phyloP scores from a whole-genome alignment of 306 rosid species.

The Hippophae tibetana region DNA sequence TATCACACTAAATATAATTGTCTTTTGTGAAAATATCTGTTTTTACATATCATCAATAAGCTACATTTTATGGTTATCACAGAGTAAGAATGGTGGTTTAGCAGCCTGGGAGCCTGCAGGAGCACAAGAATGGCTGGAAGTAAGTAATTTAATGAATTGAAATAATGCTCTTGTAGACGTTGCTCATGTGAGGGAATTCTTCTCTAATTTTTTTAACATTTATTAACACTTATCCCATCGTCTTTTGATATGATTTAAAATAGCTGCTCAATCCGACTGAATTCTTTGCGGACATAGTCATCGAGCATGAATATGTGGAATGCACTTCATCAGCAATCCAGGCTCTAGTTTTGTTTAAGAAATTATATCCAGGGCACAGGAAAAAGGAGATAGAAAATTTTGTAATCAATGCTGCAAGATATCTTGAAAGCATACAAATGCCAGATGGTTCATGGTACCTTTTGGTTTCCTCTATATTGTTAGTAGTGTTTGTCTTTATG shows the following conservation, averaged over 20 bases:
- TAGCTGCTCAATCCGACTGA: slow-evolving; percentile 14
- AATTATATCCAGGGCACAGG: slow-evolving; percentile 8
- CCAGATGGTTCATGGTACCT: background rate
- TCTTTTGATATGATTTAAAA: too few relatives aligned
- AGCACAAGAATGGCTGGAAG: background rate
- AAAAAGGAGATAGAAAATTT: slow-evolving; percentile 12
- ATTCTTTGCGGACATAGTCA: slow-evolving; percentile 10
- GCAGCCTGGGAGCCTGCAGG: background rate
- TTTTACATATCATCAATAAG: background rate
- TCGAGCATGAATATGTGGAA: slow-evolving; percentile 21
- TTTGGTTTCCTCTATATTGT: background rate
- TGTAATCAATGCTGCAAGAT: too few relatives aligned
- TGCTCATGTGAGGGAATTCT: too few relatives aligned
- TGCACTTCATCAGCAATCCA: slow-evolving; percentile 22
- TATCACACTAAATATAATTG: background rate
- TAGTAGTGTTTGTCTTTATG: background rate
- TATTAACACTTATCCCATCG: too few relatives aligned
- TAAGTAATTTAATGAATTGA: background rate
- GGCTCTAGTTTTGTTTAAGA: slow-evolving; percentile 14
- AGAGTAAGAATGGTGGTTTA: slow-evolving; percentile 1
- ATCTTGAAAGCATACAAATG: background rate
- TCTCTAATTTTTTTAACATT: too few relatives aligned
- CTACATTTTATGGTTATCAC: background rate
- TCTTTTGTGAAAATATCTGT: background rate
- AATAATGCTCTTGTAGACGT: background rate